Conservation (phyloP, 176 grass and related monocot species). For the Paspalum vaginatum region DNA sequence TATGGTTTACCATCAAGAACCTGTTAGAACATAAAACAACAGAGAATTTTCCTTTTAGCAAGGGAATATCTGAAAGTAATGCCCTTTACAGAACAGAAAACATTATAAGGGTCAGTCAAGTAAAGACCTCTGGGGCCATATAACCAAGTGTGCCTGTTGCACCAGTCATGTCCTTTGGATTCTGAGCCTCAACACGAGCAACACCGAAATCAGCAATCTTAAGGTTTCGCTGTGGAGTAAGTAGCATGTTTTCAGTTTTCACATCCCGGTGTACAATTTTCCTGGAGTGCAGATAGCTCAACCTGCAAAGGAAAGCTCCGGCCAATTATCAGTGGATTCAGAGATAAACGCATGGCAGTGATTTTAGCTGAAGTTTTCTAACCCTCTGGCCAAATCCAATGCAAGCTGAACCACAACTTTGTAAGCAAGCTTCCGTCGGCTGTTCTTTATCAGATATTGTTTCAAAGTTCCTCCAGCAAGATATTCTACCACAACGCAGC, state of each 20-base stretch:
- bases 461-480: conserved; percentile 85
- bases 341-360: conserved; percentile 6
- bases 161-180: conserved; percentile 92
- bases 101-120: neutral
- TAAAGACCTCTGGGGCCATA: conserved; percentile 87
- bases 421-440: conserved; percentile 76
- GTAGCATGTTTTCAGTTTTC: conserved; percentile 87
- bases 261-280: conserved; percentile 80
- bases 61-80: neutral
- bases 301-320: conserved; percentile 45
- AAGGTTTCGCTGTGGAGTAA: conserved; percentile 68
- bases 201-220: conserved; percentile 95
- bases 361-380: conserved; percentile 31
- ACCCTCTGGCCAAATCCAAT: conserved; percentile 91
- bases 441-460: conserved; percentile 79
- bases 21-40: conserved; percentile 40
- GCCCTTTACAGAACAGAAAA: neutral
- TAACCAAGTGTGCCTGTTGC: conserved; percentile 88
- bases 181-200: conserved; percentile 89
- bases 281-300: conserved; percentile 74
- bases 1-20: conserved; percentile 91
- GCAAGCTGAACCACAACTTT: conserved; percentile 86
- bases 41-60: neutral
- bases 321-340: neutral
- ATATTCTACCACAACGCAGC: conserved; percentile 95